Percentiles rank a stretch among this genome's conserved stretches.
Conservation (phyloP, 768 basidiomycete genomes). For the Suillus brevipes region DNA sequence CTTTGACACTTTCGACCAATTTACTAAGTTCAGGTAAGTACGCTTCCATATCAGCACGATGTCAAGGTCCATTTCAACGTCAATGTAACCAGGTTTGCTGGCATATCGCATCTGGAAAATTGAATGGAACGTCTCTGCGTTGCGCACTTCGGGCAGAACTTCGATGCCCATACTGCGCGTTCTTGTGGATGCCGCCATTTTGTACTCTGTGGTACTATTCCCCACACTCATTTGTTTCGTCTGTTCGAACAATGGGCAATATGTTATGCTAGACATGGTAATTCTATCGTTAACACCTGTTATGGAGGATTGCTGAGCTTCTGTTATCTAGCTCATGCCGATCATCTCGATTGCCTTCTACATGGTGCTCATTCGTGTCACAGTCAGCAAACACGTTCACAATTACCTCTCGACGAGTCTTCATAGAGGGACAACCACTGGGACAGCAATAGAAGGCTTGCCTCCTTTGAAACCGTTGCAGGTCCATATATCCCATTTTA, state of each 20-base stretch:
- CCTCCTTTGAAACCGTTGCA: constrained; percentile 1
- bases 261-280: constrained; percentile 2
- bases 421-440: neutral
- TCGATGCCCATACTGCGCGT: constrained; percentile 6
- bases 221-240: constrained; percentile 12
- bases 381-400: neutral
- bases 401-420: neutral
- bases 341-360: constrained; percentile 15
- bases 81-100: constrained; percentile 3
- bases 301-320: neutral
- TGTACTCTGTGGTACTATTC: constrained; percentile 13
- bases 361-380: constrained; percentile 10
- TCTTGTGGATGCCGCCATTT: constrained; percentile 11
- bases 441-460: neutral
- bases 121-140: neutral
- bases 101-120: constrained; percentile 15
- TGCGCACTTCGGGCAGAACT: neutral
- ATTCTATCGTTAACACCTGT: neutral
- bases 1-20: constrained; percentile 11
- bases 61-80: neutral
- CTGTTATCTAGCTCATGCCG: constrained; percentile 4
- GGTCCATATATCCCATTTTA: constrained; percentile 7
- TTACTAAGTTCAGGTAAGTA: constrained; percentile 11
- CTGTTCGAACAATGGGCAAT: constrained; percentile 10
- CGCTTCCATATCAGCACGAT: neutral